These are phyloP conservation scores for Pestalotiopsis sp. DNA, from an alignment of 2,329 filamentous ascomycete species.

Conservation along the genomic window DNA sequence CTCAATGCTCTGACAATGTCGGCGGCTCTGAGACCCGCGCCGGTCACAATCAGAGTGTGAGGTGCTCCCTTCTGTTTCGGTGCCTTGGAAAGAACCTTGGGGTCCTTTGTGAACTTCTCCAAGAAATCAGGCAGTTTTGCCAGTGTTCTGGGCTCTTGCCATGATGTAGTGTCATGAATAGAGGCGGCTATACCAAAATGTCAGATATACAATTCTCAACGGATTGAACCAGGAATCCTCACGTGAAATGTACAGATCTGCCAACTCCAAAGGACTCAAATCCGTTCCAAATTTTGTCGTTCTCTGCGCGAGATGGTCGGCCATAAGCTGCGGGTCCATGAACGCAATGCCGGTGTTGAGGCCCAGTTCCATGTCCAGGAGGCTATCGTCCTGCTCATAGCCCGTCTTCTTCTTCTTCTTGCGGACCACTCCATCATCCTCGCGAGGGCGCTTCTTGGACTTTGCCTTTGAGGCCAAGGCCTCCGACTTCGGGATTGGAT, in stretches of 20 bases:
- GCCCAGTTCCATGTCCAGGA: conserved; percentile 69
- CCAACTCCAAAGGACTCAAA: conserved; percentile 80
- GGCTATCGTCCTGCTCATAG: conserved; percentile 55
- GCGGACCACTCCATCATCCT: conserved; percentile 45
- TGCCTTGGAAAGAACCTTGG: conserved; percentile 62
- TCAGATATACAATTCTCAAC: background rate
- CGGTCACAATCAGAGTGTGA: conserved; percentile 88
- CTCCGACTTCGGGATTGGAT: conserved; percentile 20
- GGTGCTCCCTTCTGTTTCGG: conserved; percentile 72
- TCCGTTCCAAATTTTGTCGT: conserved; percentile 78
- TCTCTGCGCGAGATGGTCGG: conserved; percentile 83
- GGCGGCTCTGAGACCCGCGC: conserved; percentile 82
- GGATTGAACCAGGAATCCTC: conserved; percentile 27
- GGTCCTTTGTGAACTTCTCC: conserved; percentile 64
- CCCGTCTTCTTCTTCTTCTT: conserved; percentile 60
- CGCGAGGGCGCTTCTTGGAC: conserved; percentile 59
- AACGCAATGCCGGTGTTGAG: conserved; percentile 79
- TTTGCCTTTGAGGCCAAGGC: conserved; percentile 29
- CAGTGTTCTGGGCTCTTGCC: conserved; percentile 66
- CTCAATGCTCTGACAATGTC: conserved; percentile 78
- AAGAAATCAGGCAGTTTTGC: conserved; percentile 80
- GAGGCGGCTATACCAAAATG: conserved; percentile 58
- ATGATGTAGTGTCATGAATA: conserved; percentile 81
- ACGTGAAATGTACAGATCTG: conserved; percentile 82
- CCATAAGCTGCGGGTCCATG: conserved; percentile 82